A percentile compares a stretch with the other conserved stretches of the same genome.
Evolutionary conservation across 2,329 filamentous ascomycete species (phyloP).

Genomic region (Curvularia eragrostidis): DNA sequence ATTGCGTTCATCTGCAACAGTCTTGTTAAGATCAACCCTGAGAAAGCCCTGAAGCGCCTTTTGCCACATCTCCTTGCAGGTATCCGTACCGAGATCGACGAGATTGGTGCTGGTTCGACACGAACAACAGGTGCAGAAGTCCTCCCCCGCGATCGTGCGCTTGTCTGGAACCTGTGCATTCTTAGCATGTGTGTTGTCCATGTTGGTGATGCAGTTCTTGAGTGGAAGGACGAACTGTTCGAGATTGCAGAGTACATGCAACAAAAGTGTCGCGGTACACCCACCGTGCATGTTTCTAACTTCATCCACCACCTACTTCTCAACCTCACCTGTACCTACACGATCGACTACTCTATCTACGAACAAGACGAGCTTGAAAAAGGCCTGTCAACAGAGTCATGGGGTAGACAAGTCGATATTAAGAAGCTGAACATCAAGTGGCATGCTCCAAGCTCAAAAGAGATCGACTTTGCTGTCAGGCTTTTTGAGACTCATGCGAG

Average conservation of each 20-base stretch:
- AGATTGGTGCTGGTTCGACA: slow-evolving; percentile 94
- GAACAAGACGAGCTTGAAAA: slow-evolving; percentile 75
- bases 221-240: slow-evolving; percentile 87
- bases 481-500: slow-evolving; percentile 85
- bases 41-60: slow-evolving; percentile 89
- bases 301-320: slow-evolving; percentile 95
- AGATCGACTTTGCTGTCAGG: slow-evolving; percentile 87
- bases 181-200: slow-evolving; percentile 98
- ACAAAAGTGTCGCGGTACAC: slow-evolving; percentile 88
- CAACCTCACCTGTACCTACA: slow-evolving; percentile 93
- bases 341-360: slow-evolving; percentile 85
- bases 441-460: slow-evolving; percentile 81
- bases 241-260: slow-evolving; percentile 97
- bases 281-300: slow-evolving; percentile 95
- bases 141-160: slow-evolving; percentile 84
- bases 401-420: slow-evolving; percentile 80
- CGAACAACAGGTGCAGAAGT: slow-evolving; percentile 93
- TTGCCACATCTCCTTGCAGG: slow-evolving; percentile 88
- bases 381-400: slow-evolving; percentile 78
- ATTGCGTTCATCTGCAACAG: slow-evolving; percentile 99
- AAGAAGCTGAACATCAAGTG: slow-evolving; percentile 83
- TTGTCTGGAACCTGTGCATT: slow-evolving; percentile 97
- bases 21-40: slow-evolving; percentile 91
- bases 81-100: slow-evolving; percentile 95
- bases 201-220: slow-evolving; percentile 86